Conservation (phyloP, 371 early-diverging fungal species). For the Haplosporangium sp. region DNA sequence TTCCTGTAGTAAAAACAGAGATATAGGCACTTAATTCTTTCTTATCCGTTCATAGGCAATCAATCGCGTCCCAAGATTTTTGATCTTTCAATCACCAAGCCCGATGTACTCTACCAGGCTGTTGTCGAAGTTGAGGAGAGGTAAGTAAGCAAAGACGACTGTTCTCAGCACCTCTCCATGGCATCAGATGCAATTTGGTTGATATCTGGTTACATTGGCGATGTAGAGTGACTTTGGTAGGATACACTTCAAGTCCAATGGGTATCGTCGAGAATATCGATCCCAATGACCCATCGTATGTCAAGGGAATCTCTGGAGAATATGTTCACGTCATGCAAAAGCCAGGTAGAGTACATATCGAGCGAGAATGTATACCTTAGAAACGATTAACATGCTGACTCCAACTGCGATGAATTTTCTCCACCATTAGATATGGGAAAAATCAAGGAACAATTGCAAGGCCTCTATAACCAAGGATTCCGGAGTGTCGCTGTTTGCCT, state of each 20-base stretch:
- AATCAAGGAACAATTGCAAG: conserved; percentile 69
- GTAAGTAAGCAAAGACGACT: conserved; percentile 37
- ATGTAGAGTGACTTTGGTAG: conserved; percentile 79
- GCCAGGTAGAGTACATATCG: conserved; percentile 62
- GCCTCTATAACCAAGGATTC: conserved; percentile 77
- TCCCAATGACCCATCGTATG: conserved; percentile 48
- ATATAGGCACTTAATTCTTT: neutral
- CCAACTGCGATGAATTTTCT: neutral
- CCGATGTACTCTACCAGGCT: conserved; percentile 85
- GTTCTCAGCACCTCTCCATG: neutral
- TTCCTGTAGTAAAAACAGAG: neutral
- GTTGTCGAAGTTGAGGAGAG: conserved; percentile 94
- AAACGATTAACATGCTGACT: no score
- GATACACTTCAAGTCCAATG: conserved; percentile 73
- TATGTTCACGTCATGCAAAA: conserved; percentile 74
- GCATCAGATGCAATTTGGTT: neutral
- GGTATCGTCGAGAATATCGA: conserved; percentile 59
- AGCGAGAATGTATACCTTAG: no score
- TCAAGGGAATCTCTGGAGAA: conserved; percentile 90
- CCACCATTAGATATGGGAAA: conserved; percentile 56
- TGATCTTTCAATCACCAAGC: conserved; percentile 85
- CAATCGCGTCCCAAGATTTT: conserved; percentile 96
- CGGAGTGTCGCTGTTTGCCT: conserved; percentile 90
- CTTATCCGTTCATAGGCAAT: conserved; percentile 71
- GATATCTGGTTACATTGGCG: neutral